Conservation (phyloP, 2,329 filamentous ascomycete species). For the Lasiodiplodia gonubiensis region DNA sequence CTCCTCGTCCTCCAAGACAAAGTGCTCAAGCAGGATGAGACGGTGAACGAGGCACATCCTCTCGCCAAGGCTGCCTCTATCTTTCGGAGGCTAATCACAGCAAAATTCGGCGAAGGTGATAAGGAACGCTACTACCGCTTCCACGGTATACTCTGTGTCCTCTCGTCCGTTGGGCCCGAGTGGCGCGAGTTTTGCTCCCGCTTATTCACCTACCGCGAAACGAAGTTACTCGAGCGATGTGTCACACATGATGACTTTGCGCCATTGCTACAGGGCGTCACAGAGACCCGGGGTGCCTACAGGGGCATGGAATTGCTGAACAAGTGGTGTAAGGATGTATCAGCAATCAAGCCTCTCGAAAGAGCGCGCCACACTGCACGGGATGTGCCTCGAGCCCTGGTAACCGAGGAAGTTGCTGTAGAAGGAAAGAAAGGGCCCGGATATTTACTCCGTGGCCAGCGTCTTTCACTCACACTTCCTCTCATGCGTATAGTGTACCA, state of each 20-base stretch:
- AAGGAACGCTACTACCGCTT: conserved; percentile 4
- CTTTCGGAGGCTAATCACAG: conserved; percentile 6
- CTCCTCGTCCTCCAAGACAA: conserved; percentile 20
- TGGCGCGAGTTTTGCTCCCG: conserved; percentile 29
- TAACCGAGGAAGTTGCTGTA: not conserved
- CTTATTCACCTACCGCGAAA: not conserved
- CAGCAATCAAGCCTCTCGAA: not conserved
- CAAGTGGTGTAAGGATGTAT: conserved; percentile 50
- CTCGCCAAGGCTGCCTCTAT: conserved; percentile 8
- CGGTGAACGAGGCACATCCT: not conserved
- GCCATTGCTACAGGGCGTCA: conserved; percentile 59
- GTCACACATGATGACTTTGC: conserved; percentile 49
- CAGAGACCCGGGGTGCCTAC: conserved; percentile 54
- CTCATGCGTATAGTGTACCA: conserved; percentile 21
- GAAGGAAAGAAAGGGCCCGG: not conserved
- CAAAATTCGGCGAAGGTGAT: not conserved
- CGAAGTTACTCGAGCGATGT: conserved; percentile 35
- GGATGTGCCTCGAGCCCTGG: not conserved
- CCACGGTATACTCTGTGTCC: conserved; percentile 33
- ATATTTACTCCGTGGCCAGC: not conserved
- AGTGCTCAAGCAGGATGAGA: not conserved
- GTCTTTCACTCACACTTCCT: not conserved
- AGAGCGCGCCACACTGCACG: no score
- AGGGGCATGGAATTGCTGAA: conserved; percentile 57
- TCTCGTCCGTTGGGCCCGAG: conserved; percentile 36